A percentile compares a stretch with the other conserved stretches of the same genome.
Conservation (phyloP, 1,139 yeast species). For the Candida sp. region DNA sequence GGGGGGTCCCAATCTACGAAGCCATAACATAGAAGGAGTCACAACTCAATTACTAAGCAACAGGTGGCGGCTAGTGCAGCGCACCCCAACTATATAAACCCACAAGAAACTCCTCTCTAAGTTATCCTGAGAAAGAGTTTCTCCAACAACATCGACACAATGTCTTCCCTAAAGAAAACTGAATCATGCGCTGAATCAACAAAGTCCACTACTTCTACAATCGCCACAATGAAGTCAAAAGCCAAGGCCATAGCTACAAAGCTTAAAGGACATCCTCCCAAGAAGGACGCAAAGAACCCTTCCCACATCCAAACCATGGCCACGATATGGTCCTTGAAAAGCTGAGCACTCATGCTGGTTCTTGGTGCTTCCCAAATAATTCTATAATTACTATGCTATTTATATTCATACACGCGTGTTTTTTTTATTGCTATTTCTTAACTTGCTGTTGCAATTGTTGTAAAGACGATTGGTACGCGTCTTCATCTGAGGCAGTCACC, state of each 20-base stretch:
- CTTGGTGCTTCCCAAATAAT: not conserved
- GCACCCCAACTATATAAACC: not conserved
- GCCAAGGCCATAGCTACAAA: constrained; percentile 1
- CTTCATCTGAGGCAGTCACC: constrained; percentile 29
- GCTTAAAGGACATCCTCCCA: constrained; percentile 1
- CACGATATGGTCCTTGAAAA: not conserved
- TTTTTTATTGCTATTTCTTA: constrained; percentile 5
- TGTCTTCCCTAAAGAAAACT: constrained; percentile 13
- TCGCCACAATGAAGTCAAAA: constrained; percentile 11
- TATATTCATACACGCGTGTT: not conserved
- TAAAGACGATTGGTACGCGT: constrained; percentile 28
- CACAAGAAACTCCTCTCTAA: not conserved
- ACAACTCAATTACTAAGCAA: too few species aligned
- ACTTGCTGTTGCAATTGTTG: constrained; percentile 29
- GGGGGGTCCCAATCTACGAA: not conserved
- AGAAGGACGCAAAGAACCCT: not conserved
- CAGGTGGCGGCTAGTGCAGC: too few species aligned
- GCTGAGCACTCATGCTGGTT: not conserved
- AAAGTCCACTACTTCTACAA: constrained; percentile 14
- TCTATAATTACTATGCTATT: not conserved
- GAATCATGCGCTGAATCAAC: constrained; percentile 14
- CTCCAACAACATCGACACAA: constrained; percentile 1
- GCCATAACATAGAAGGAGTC: too few species aligned
- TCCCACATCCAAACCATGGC: constrained; percentile 2
- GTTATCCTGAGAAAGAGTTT: not conserved